Evolutionary conservation across 768 basidiomycete genomes (phyloP).

Genomic region (Boletales sp.): DNA sequence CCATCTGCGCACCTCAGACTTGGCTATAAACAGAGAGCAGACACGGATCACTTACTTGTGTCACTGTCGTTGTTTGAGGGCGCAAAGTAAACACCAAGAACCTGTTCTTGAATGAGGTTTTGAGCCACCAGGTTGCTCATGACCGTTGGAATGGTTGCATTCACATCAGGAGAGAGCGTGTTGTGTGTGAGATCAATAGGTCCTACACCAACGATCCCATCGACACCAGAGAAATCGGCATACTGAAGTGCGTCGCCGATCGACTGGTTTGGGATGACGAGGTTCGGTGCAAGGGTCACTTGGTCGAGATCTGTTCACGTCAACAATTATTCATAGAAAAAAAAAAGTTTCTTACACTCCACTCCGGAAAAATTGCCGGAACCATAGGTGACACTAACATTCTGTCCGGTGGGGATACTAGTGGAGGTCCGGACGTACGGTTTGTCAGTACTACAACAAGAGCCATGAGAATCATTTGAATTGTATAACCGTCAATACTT

Average conservation of each 20-base stretch:
- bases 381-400: slow-evolving; percentile 6
- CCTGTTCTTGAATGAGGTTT: slow-evolving; percentile 8
- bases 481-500: not conserved
- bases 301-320: slow-evolving; percentile 13
- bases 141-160: slow-evolving; percentile 17
- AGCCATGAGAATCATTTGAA: too few species aligned
- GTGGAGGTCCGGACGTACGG: slow-evolving; percentile 15
- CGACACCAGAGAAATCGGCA: slow-evolving; percentile 12
- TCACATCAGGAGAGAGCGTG: not conserved
- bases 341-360: slow-evolving; percentile 25
- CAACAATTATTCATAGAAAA: not conserved
- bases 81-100: slow-evolving; percentile 18
- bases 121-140: slow-evolving; percentile 19
- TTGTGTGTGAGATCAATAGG: slow-evolving; percentile 13
- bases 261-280: slow-evolving; percentile 23
- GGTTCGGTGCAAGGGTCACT: slow-evolving; percentile 16
- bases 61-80: slow-evolving; percentile 13
- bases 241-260: slow-evolving; percentile 20
- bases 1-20: slow-evolving; percentile 10
- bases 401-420: slow-evolving; percentile 16
- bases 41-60: slow-evolving; percentile 2
- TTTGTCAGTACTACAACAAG: slow-evolving; percentile 6
- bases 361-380: slow-evolving; percentile 24
- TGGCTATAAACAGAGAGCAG: not conserved
- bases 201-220: slow-evolving; percentile 24